phyloP scores from a whole-genome alignment of 2,329 filamentous ascomycete species.

The Sporothrix brunneoviolacea region DNA sequence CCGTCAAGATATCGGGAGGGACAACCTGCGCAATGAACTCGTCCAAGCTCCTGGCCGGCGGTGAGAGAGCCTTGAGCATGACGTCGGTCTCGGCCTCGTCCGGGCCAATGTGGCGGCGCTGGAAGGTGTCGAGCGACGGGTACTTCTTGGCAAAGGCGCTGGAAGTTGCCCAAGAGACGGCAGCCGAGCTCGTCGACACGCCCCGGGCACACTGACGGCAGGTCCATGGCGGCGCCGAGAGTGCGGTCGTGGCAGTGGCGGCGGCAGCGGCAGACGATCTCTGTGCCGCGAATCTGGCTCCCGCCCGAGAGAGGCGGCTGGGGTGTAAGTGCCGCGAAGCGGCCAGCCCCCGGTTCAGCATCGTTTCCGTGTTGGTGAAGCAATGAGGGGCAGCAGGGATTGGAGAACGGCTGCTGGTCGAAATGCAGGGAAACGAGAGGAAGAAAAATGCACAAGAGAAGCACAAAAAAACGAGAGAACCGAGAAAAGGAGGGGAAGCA shows the following conservation, averaged over 20 bases:
- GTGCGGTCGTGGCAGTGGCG: not conserved
- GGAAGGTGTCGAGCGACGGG: constrained; percentile 55
- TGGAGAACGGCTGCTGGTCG: not conserved
- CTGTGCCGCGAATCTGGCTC: not conserved
- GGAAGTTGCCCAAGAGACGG: constrained; percentile 17
- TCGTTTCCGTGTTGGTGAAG: not conserved
- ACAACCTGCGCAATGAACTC: constrained; percentile 81
- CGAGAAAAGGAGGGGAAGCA: not conserved
- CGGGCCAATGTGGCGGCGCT: constrained; percentile 81
- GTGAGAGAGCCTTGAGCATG: constrained; percentile 76
- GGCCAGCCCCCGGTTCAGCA: constrained; percentile 19
- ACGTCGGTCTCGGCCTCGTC: constrained; percentile 59
- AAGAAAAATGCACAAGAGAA: not conserved
- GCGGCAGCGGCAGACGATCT: not conserved
- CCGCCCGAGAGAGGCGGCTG: constrained; percentile 6
- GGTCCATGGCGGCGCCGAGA: constrained; percentile 2
- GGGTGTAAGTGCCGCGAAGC: constrained; percentile 13
- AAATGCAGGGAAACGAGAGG: not conserved
- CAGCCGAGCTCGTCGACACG: constrained; percentile 7
- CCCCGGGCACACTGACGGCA: constrained; percentile 13
- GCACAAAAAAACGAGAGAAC: not conserved
- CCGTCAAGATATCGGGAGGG: constrained; percentile 69
- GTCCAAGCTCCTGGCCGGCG: constrained; percentile 66
- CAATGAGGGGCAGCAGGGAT: constrained; percentile 6
- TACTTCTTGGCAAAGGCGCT: constrained; percentile 20